Base-by-base conservation (phyloP, 352 stramenopile species). In the Aphanomyces cochlioides region DNA sequence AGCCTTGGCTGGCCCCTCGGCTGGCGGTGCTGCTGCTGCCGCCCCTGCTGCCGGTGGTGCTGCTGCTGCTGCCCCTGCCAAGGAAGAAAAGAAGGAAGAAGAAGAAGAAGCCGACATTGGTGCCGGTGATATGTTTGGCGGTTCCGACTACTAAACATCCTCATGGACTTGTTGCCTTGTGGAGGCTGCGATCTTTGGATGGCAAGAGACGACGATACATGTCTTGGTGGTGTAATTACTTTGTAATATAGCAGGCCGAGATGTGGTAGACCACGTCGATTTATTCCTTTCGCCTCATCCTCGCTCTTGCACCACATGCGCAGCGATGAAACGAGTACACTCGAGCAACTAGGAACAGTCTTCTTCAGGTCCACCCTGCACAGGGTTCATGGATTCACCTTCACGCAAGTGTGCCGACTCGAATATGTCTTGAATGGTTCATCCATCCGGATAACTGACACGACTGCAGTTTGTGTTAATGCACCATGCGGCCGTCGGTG, bases 81-180 rank as follows among this genome's bases (percentile, higher is more conserved):
- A 77, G 47, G 84, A 89, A 74, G 80, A 93, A 78, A 86, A 88
- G 74, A 84, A 93, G 72, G 88, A 95, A 68, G 88, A 95, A 77
- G 85, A 93, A 75, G 86, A 95, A 77, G 84, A 85, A 69, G 87
- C 93, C 83, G 79, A 92, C 63, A 85, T 84, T 68, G 85, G 77
- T 65, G 83, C 77, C 79, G 90, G 90, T 83, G 85, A 93, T 81
- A 94, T 94, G 86, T 94, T 95, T 79, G 86, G 84, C 74, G 88
- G 83, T 73, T 83, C 84, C 73, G 79, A 83, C 72, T 85, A 95
- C 82, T 95, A 95, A 77, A 90, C 17, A 40, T 19, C 5, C 7
- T 40, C 54, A 19, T 10, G 28, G 19, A 13, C 54, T 37, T 12
- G 10, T 2, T 50, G 43, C 43, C 43, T 50, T n/a, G 43, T 50